phyloP scores from a whole-genome alignment of 139 green algal species.

The Chlorella sp. region DNA sequence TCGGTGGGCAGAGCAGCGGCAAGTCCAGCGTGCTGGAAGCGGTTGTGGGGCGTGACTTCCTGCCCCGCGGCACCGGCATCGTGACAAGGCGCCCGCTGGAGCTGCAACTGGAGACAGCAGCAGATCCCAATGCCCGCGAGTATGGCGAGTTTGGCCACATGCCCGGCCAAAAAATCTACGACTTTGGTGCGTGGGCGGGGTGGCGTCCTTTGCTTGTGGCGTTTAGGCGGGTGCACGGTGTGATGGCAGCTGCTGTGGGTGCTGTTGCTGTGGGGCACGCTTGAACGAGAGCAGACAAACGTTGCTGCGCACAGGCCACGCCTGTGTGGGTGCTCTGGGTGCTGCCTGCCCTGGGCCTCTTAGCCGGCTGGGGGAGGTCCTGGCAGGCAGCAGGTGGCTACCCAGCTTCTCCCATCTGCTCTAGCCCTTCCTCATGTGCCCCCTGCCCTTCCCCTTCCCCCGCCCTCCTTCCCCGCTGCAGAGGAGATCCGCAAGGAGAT shows the following conservation, averaged over 20 bases:
- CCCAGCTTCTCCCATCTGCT: too few relatives aligned
- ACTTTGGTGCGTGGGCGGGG: constrained; percentile 75
- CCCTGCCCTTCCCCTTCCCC: background rate
- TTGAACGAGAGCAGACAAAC: too few relatives aligned
- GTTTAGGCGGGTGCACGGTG: background rate
- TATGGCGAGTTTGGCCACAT: constrained; percentile 93
- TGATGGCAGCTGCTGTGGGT: background rate
- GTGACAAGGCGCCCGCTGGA: constrained; percentile 93
- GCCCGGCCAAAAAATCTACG: constrained; percentile 74
- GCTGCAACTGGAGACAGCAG: constrained; percentile 87
- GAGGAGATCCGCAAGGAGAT: constrained; percentile 91
- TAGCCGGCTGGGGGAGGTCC: too few relatives aligned
- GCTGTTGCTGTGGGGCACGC: too few relatives aligned
- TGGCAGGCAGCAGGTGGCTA: too few relatives aligned
- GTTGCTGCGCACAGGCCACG: too few relatives aligned
- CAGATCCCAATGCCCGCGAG: constrained; percentile 80
- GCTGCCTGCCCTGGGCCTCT: too few relatives aligned
- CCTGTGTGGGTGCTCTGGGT: too few relatives aligned
- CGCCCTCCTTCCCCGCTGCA: constrained; percentile 27
- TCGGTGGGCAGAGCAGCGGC: constrained; percentile 93
- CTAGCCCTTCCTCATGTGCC: background rate
- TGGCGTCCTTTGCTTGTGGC: too few relatives aligned
- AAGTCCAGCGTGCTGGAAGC: constrained; percentile 96
- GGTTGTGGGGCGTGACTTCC: constrained; percentile 94
- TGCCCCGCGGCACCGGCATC: constrained; percentile 94